phyloP scores from a whole-genome alignment of 2,329 filamentous ascomycete species.

The Trichothecium sympodiale region DNA sequence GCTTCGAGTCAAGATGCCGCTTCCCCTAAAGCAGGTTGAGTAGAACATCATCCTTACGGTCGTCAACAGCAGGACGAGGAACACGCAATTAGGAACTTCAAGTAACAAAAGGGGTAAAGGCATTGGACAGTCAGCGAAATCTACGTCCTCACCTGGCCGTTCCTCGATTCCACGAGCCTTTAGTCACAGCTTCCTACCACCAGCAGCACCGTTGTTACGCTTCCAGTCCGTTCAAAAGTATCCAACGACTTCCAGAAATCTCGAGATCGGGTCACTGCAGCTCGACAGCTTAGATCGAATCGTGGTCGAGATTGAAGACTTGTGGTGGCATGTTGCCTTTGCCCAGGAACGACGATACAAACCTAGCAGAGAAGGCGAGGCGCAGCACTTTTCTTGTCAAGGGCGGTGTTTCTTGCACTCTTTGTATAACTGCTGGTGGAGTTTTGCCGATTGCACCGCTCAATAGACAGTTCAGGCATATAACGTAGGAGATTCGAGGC shows the following conservation, averaged over 20 bases:
- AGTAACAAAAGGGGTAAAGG: too few relatives aligned
- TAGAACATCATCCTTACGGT: conserved; percentile 31
- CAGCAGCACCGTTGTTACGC: conserved; percentile 32
- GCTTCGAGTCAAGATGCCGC: conserved; percentile 28
- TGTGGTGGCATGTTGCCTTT: conserved; percentile 36
- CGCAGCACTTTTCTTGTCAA: conserved; percentile 38
- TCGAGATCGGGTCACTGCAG: conserved; percentile 39
- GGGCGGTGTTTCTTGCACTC: conserved; percentile 30
- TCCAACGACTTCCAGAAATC: too few relatives aligned
- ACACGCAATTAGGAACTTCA: too few relatives aligned
- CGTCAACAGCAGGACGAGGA: conserved; percentile 30
- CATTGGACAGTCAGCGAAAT: too few relatives aligned
- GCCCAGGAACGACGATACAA: conserved; percentile 35
- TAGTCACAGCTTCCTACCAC: too few relatives aligned
- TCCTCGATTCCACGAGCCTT: too few relatives aligned
- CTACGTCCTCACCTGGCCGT: too few relatives aligned
- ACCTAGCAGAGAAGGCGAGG: conserved; percentile 37
- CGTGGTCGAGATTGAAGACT: conserved; percentile 33
- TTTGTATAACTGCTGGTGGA: conserved; percentile 41
- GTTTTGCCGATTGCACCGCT: conserved; percentile 39
- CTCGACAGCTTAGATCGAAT: conserved; percentile 36
- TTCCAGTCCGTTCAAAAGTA: conserved; percentile 34
- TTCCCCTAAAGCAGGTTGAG: conserved; percentile 30
- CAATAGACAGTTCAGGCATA: conserved; percentile 31
- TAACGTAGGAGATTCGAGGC: conserved; percentile 39